Evolutionary conservation across 306 rosid species (phyloP), one percentile per base, ranked within the genome.

Genomic region (Quercus suber): DNA sequence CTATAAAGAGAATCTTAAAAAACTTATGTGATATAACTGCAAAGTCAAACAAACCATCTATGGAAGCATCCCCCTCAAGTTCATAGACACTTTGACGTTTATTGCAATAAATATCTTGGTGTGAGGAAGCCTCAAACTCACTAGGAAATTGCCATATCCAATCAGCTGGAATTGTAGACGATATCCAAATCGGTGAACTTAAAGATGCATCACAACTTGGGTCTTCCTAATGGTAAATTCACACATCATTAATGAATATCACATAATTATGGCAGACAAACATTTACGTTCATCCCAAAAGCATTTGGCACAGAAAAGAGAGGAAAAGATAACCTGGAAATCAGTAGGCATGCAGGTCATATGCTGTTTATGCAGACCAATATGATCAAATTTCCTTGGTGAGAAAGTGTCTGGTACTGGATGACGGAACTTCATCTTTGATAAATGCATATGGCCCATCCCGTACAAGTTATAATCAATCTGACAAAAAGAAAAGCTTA

Each of bases 51-150:
- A 79, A 85, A 92, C 99, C 99, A 87, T 92, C 94, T 45, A 90
- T 88, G 61, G 89, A 81, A 79, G 92, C 80, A 89, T 95, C 97
- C 65, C 95, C 97, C 85, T 95, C 99, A 77, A 94, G 97, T 85
- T 94, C 97, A 74, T 95, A 94, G 78, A 85, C 83, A 85, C 99
- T 94, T 82, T 84, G 92, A 74, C 92, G 97, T 83, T 84, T 87
- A 70, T 84, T 84, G 79, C 79, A 69, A 55, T 60, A 60, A 78
- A 82, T 80, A 31, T 81, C 87, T 56, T 74, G 73, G 59, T 77
- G 78, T 71, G 86, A 81, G 13, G 88, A 90, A 33, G 75, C 83
- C 76, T 73, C 87, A 73, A 58, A 73, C 59, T 87, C 86, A 74
- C 73, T 57, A 68, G 88, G 81, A 75, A 76, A 74, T 76, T 84